Base-by-base conservation (phyloP, 805 yeast genomes). In the Cyberlindnera mycetangii region DNA sequence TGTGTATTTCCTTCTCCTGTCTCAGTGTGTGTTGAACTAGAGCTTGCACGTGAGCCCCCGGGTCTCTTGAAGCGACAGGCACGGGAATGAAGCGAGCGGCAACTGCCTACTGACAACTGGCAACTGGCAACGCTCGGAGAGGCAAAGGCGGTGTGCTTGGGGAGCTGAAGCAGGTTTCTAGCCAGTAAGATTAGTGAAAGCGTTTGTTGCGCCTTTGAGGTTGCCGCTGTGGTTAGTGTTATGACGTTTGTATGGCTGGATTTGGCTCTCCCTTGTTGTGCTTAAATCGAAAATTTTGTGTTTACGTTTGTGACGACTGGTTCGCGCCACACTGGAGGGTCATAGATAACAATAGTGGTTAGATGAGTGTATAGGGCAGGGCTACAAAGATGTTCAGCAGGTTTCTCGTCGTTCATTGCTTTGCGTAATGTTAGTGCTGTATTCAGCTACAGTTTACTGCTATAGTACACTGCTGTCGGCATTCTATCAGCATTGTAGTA, bases 241-340 rank as follows among this genome's bases (percentile, higher is more conserved):
- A n/a, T n/a, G 28, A 10, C 28, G 10, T 6, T 25, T 5, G 28
- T 10, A n/a, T 12, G 28, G 28, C 14, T 25, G 28, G 28, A n/a
- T 6, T 25, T 15, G n/a, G n/a, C 22, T 32, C 15, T 19, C 19
- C 19, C 22, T 32, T 32, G 22, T 17, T 18, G 22, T 32, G 12
- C 38, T 17, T 37, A 41, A 33, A 32, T 18, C 40, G 39, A 45
- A 45, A 45, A 41, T 41, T 45, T 45, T 45, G 49, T 39, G 49
- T 39, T 44, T 44, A 44, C 45, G 24, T 41, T 45, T 45, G 44
- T 44, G 48, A 20, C 43, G 31, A 17, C 17, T n/a, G 39, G 39
- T 27, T 15, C 32, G 39, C 15, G 39, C 32, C 38, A 21, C 38
- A 35, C 25, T 22, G 25, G 25, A 22, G 25, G 10, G 10, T 7